Base-by-base conservation (phyloP, 257 asterid genomes). In the Solanum commersonii region DNA sequence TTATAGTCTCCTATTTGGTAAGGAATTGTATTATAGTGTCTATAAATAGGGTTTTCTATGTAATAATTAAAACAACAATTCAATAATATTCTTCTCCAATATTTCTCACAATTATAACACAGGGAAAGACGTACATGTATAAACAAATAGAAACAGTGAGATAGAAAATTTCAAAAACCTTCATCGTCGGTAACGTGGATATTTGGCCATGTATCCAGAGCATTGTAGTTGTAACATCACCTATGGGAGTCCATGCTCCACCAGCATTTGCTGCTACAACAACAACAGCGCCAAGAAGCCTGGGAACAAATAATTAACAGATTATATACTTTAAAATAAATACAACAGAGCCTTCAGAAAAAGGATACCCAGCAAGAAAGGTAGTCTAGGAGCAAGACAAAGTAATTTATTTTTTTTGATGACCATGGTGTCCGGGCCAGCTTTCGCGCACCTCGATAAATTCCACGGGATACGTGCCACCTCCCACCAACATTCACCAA, bases 211-310 rank as follows among this genome's bases (percentile, higher is more conserved):
- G 99, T 85, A 96, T 97, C 99, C 99, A 97, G 84, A 97, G 95
- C 99, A 97, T 97, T 23, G 99, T 97, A 86, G 98, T 97, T 16
- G 99, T 97, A 89, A 97, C 99, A 88, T 97, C 99, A 87, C 99
- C 99, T 87, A 97, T 97, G 2, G 99, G 99, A 74, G 99, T 96
- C 99, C 99, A 97, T 46, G 99, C 98, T 87, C 99, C 99, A 86
- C 99, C 99, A 88, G 99, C 98, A 90, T 97, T 97, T 91, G 99
- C 99, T 86, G 99, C 98, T 89, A 97, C 93, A 38, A 97, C 99
- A 87, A 97, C 95, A 86, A 96, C 98, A 60, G 96, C 99, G 63
- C 99, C 99, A n/a, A 96, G 94, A 91, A 97, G 91, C 98, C 99
- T 97, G 95, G 74, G 86, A 84, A 90, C 79, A 88, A 72, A 89